Base-by-base conservation (phyloP, 495 filamentous ascomycete genomes). In the Lasiosphaeris hirsuta region DNA sequence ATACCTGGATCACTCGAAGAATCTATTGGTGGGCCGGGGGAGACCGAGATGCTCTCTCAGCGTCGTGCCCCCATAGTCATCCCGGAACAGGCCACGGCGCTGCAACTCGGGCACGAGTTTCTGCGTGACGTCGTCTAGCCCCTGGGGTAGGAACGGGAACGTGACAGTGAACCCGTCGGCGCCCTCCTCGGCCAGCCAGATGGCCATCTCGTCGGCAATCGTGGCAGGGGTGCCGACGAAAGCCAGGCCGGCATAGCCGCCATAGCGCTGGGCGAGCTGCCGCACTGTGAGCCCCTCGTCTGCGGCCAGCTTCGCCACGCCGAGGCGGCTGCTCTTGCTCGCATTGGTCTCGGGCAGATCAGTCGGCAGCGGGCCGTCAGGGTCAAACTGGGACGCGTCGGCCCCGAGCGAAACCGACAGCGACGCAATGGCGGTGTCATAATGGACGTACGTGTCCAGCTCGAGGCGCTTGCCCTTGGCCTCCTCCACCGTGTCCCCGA, bases 351-450 rank as follows among this genome's bases (percentile, higher is more conserved):
- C 76, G 0, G 76, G 76, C 14, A 82, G 54, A 11, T 79, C 75
- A 0, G 59, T 58, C n/a, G 79, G 81, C 18, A 83, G 62, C 0
- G 74, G 74, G 1, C 59, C 69, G 44, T 83, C 79, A 0, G 78
- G 78, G 30, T 82, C 78, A 39, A 84, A 72, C 0, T 52, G 62
- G 9, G 74, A 69, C 10, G 67, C 77, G 65, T 84, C 79, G 2
- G 53, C 66, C 2, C 80, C 80, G 6, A 84, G 69, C 4, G 65
- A 56, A 23, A 81, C 69, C 2, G 77, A 81, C 42, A 84, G 63
- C 9, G 78, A 81, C n/a, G 79, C 79, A 62, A 84, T 78, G 10
- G 75, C 71, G 63, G 76, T 82, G 34, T 84, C 80, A 36, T 82
- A 81, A 57, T 83, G 76, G 10, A 83, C 81, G 34, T 79, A 58